Evolutionary conservation across 2,329 filamentous ascomycete genomes (phyloP), one percentile per base, ranked within the genome.

Genomic region (Zymoseptoria brevis): DNA sequence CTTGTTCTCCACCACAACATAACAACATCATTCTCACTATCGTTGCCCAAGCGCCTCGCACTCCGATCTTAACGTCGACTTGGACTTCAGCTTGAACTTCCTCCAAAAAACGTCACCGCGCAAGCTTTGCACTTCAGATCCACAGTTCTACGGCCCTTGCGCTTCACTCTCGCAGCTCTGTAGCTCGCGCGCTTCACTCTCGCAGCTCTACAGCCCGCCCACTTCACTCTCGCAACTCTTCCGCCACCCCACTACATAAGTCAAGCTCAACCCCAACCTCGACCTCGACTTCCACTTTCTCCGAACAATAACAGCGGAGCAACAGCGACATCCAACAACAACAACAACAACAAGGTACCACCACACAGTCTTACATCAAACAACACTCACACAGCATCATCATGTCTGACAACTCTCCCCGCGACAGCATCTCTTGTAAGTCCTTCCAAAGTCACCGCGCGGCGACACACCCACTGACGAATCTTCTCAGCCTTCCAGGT

Each of bases 361-460:
- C 19, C 22, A 53, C 19, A 29, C 22, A 21, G 2, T 19, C 22
- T 26, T 13, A 55, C 19, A 52, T 5, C 53, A 49, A 57, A 41
- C 50, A 56, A 26, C 49, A 45, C 50, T 51, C 57, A 48, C 13
- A 19, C 26, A 55, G 8, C 51, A 35, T 35, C 30, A 59, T 26
- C 49, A 62, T 62, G 58, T 53, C 19, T 35, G 51, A 58, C 48
- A 53, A 41, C 19, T 59, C 56, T 58, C 51, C 19, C 8, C 51
- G 29, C 16, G 51, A 53, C 22, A 53, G 51, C 51, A 19, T 19
- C 3, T 26, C 22, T 11, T 19, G 51, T 53, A n/a, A 53, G 51
- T 26, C 29, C 35, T 45, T 45, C 35, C 35, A 45, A 1, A 9
- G 7, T 24, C 21, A 57, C 24, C 49, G 30, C 41, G 41, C 30